Evolutionary conservation across 2,329 filamentous ascomycete species (phyloP), one percentile per base, ranked within the genome.

Genomic region (Fusarium agapanthi): DNA sequence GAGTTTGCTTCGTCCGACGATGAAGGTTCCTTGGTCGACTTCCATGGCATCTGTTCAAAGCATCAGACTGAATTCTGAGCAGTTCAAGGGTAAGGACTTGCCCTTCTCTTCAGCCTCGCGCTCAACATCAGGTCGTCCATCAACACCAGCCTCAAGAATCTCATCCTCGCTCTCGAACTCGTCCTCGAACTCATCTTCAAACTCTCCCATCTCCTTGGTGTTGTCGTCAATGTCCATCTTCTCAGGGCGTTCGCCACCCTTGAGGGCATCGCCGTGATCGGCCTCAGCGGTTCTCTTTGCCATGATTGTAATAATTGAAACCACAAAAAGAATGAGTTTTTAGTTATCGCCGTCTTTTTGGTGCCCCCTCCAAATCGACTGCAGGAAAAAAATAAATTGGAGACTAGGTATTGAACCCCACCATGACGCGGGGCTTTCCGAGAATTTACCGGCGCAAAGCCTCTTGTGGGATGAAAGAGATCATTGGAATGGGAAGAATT

Each of bases 171-270:
- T 97, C 86, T 98, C 95, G 76, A 93, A 95, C 80, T 95, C 93
- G 78, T 95, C 93, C 82, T 95, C 94, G 76, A 95, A 98, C 80
- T 98, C 95, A 84, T 98, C 96, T 80, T 97, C 96, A 72, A 97
- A 98, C 75, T 98, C 93, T 79, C 90, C 90, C 86, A 92, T 91
- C 32, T 90, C 90, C 79, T 85, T 85, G 72, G 84, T 81, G 75
- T 84, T 82, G 75, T 85, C 82, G 77, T 93, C 90, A 58, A 93
- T 87, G 66, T 92, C 92, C 87, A 90, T 90, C 69, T 88, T 86
- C 71, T 91, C 89, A 10, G 88, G 89, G 41, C 89, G 88, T 28
- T 87, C 86, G 57, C 90, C 88, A 65, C 86, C 86, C 82, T 92
- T 92, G 75, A 91, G 85, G 38, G 80, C 80, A 41, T 84, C 83